Evolutionary conservation across 768 basidiomycete species (phyloP).

Genomic region (Phallus indusiatus): DNA sequence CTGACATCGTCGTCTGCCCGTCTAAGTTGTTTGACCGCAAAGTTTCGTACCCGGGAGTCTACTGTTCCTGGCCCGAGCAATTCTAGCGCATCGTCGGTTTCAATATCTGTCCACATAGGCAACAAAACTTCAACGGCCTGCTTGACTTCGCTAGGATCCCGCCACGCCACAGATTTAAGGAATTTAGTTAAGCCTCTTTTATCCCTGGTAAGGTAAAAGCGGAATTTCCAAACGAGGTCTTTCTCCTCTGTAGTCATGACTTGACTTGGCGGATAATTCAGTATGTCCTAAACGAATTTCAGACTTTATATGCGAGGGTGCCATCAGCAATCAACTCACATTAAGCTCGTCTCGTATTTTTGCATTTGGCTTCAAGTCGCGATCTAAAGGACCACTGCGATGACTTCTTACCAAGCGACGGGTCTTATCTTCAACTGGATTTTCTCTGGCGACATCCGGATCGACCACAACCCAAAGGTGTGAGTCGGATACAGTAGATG

Average conservation of each 20-base stretch:
- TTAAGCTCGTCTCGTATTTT: constrained; percentile 89
- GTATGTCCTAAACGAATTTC: constrained; percentile 56
- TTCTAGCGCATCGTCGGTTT: constrained; percentile 93
- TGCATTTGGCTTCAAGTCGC: constrained; percentile 94
- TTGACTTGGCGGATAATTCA: constrained; percentile 86
- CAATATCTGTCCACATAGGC: constrained; percentile 95
- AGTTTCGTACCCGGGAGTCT: constrained; percentile 86
- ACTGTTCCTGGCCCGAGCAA: constrained; percentile 84
- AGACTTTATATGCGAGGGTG: not conserved
- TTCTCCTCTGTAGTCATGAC: constrained; percentile 85
- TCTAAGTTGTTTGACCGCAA: constrained; percentile 85
- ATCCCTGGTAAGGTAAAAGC: constrained; percentile 91
- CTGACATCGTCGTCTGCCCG: constrained; percentile 90
- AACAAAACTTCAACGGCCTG: constrained; percentile 95
- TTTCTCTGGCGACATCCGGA: constrained; percentile 84
- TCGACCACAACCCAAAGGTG: constrained; percentile 85
- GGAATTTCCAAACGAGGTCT: constrained; percentile 96
- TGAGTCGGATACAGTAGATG: constrained; percentile 50
- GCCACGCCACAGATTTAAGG: constrained; percentile 95
- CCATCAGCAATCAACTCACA: constrained; percentile 39
- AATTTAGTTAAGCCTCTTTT: constrained; percentile 96
- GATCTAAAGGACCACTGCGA: constrained; percentile 86
- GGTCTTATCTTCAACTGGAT: constrained; percentile 97
- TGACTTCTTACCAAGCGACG: constrained; percentile 90
- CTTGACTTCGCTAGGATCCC: constrained; percentile 91